Evolutionary conservation across 2,329 filamentous ascomycete genomes (phyloP).

Genomic region (Penicillium sclerotiorum): DNA sequence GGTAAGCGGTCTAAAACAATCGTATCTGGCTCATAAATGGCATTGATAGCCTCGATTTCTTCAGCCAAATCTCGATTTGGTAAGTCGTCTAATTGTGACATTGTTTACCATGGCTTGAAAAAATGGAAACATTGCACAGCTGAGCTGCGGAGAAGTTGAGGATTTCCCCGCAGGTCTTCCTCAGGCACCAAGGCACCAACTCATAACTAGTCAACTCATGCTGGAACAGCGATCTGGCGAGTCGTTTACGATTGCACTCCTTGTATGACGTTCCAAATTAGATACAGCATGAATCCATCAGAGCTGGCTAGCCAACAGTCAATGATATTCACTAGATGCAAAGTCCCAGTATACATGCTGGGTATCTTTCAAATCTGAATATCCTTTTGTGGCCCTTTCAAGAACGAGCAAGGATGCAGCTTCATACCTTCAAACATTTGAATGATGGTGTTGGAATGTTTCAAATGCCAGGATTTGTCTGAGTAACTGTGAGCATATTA

Average conservation of each 20-base stretch:
- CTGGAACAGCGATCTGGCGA: neutral
- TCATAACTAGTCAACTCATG: neutral
- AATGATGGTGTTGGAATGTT: too few species aligned
- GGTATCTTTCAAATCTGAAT: too few species aligned
- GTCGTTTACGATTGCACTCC: neutral
- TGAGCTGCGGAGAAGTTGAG: constrained; percentile 16
- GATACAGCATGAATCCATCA: too few species aligned
- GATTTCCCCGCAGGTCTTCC: constrained; percentile 15
- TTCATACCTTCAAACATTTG: too few species aligned
- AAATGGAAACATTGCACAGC: constrained; percentile 3
- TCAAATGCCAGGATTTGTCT: too few species aligned
- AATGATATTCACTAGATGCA: too few species aligned
- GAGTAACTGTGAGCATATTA: too few species aligned
- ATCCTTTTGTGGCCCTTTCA: too few species aligned
- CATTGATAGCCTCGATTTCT: constrained; percentile 52
- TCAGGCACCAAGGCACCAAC: constrained; percentile 22
- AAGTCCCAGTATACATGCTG: too few species aligned
- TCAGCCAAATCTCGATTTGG: constrained; percentile 47
- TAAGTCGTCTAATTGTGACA: constrained; percentile 27
- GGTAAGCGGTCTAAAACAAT: constrained; percentile 48
- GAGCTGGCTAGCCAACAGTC: too few species aligned
- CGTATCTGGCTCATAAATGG: constrained; percentile 67
- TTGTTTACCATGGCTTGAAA: constrained; percentile 14
- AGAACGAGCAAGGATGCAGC: too few species aligned
- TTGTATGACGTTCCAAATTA: too few species aligned